Evolutionary conservation across 2,329 filamentous ascomycete species (phyloP), one percentile per base, ranked within the genome.

Genomic region (Monosporascus sp.): DNA sequence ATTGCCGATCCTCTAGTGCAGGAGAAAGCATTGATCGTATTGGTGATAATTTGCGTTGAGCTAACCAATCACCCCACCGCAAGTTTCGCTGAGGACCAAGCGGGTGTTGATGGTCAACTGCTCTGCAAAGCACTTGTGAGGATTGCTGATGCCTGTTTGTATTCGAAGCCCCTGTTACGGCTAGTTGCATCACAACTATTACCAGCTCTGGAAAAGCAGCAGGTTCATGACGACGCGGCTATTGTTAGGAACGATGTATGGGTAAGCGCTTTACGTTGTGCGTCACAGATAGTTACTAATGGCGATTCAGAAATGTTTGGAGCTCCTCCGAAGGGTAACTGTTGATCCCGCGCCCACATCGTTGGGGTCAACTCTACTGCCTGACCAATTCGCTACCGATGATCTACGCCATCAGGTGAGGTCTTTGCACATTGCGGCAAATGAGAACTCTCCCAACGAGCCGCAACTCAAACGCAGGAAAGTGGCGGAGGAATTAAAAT

Each of bases 31-130:
- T 65, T 64, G 50, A 67, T 70, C 5, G 57, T 74, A 14, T 61
- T 78, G 17, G 66, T 73, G 15, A 52, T 76, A 3, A 66, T 78
- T 14, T 78, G 74, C 49, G 68, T 67, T 20, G 74, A 79, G 35
- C 61, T 74, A 54, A 63, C 71, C 25, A 67, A 62, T 20, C 63
- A 61, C 67, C 20, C 66, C 67, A 22, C 64, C 64, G 9, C 60
- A 27, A 41, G 48, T 7, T 35, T 66, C n/a, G 57, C 64, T 8
- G 52, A 61, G 7, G 65, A 68, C 18, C 57, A 63, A 1, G 53
- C 57, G 17, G 61, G 64, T 17, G 57, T 66, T 2, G 65, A 68
- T 15, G 67, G 71, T 43, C 64, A 60, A 7, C 62, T 66, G 3
- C 69, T 74, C 37, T 76, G 72, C 43, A 56, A 67, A 43, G 70